These are phyloP conservation scores for Wallacemonas collosoma DNA, from an alignment of 208 protist genomes.

Conservation along the genomic window DNA sequence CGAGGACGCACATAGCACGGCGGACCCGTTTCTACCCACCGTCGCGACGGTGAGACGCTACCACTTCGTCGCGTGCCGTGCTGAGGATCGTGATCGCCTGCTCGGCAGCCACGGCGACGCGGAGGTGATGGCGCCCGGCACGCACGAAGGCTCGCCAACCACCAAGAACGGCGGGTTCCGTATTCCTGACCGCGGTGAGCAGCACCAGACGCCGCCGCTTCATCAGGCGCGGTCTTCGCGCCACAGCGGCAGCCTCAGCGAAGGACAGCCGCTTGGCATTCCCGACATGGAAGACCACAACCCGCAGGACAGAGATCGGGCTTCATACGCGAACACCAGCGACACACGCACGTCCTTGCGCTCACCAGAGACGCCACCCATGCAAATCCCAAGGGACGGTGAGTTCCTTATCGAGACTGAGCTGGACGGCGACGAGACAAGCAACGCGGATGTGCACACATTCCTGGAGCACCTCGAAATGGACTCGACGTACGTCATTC, in stretches of 20 bases:
- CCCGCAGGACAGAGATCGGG: slow-evolving; percentile 5
- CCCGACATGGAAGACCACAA: slow-evolving; percentile 47
- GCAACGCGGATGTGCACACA: slow-evolving; percentile 24
- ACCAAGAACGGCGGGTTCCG: neutral
- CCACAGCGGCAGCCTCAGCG: slow-evolving; percentile 6
- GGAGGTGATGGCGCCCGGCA: neutral
- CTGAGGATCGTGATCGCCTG: slow-evolving; percentile 26
- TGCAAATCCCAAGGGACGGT: neutral
- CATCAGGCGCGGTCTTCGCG: neutral
- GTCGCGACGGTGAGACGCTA: slow-evolving; percentile 40
- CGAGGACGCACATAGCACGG: neutral
- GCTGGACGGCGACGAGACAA: slow-evolving; percentile 20
- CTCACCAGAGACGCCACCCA: neutral
- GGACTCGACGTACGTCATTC: slow-evolving; percentile 68
- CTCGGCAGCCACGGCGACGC: neutral
- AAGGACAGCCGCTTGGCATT: slow-evolving; percentile 25
- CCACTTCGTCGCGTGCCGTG: slow-evolving; percentile 46
- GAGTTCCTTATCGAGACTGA: slow-evolving; percentile 21
- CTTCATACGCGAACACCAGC: neutral
- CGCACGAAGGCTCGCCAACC: neutral
- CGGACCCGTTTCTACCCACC: slow-evolving; percentile 5
- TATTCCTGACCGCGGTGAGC: slow-evolving; percentile 23
- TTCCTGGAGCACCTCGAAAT: slow-evolving; percentile 44
- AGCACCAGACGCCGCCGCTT: neutral
- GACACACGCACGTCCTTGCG: neutral